Base-by-base conservation (phyloP, 2,329 filamentous ascomycete species). In the Chrysoporthe puriensis region DNA sequence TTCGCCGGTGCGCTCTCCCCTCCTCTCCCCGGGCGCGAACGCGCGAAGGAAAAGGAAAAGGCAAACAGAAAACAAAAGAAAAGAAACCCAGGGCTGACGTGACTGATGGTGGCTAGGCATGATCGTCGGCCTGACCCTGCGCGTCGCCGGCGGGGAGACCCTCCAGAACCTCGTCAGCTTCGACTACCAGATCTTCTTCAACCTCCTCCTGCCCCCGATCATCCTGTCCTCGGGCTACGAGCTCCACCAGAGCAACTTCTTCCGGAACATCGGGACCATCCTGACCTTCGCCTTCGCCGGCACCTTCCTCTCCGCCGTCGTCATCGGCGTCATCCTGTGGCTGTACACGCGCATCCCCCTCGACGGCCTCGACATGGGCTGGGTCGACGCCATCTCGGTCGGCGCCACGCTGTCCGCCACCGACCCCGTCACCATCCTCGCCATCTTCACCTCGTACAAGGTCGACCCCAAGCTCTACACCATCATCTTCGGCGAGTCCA, bases 161-260 rank as follows among this genome's bases (percentile, higher is more conserved):
- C 94, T 99, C 74, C 91, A 94, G 78, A 92, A 92, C 77, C 90
- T 93, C 71, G 94, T 99, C 76, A 97, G 91, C 79, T 99, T 99
- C 84, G 92, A 98, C 82, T 97, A 97, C 78, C 94, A 98, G 77
- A 97, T 98, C 84, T 99, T 99, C 85, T 99, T 99, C 85, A 99
- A 99, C 79, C 88, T 99, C 58, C 88, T 99, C 14, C 91, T 99
- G n/a, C 96, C 96, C 48, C 96, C 96, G 66, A 99, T 99, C 77
- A 99, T 99, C 77, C 86, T 99, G 40, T 95, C 94, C 18, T 97
- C 95, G 18, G 96, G 96, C 65, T 99, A 98, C 81, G 96, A 99
- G 80, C 81, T 99, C 70, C 96, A 99, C 79, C 96, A 99, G 82
- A 94, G 93, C 73, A 99, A 99, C 82, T 99, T 99, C 86, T 99